Percentiles rank a stretch among this genome's conserved stretches.
Evolutionary conservation across 208 protist species (phyloP).

Genomic region (Leishmania major): DNA sequence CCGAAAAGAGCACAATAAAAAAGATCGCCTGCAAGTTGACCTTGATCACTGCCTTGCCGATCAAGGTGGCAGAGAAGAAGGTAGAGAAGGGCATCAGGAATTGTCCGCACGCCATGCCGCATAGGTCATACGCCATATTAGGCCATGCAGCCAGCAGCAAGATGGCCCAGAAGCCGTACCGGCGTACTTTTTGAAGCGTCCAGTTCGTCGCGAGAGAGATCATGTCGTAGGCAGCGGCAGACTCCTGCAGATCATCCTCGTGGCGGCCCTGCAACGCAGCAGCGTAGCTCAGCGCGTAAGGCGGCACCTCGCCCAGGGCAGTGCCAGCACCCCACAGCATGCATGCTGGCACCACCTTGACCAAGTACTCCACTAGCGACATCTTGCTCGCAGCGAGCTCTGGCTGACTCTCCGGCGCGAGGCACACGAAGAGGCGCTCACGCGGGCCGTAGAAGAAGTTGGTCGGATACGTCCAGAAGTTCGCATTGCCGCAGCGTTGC

Average conservation of each 20-base stretch:
- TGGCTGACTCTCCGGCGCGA: conserved; percentile 28
- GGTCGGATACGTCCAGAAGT: conserved; percentile 90
- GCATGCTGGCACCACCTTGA: conserved; percentile 83
- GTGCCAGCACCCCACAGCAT: conserved; percentile 95
- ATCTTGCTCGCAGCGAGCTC: conserved; percentile 12
- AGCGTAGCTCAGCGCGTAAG: conserved; percentile 95
- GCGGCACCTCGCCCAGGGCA: conserved; percentile 97
- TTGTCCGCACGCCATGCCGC: conserved; percentile 96
- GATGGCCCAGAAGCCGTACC: conserved; percentile 94
- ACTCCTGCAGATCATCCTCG: conserved; percentile 40
- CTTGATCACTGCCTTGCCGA: conserved; percentile 96
- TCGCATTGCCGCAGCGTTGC: conserved; percentile 76
- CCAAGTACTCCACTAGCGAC: conserved; percentile 45
- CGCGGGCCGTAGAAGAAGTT: conserved; percentile 86
- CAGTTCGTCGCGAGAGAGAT: conserved; percentile 80
- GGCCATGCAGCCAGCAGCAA: conserved; percentile 95
- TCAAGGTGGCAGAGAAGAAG: conserved; percentile 96
- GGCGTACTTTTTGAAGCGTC: conserved; percentile 79
- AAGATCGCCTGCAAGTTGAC: conserved; percentile 90
- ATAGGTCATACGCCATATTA: conserved; percentile 97
- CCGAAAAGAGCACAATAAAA: conserved; percentile 88
- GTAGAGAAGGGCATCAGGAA: conserved; percentile 96
- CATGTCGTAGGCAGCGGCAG: conserved; percentile 54
- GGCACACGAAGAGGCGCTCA: conserved; percentile 70
- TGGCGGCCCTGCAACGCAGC: conserved; percentile 72